Conservation (phyloP, 1,284 basidiomycete species). For the Rhodofomes roseus region DNA sequence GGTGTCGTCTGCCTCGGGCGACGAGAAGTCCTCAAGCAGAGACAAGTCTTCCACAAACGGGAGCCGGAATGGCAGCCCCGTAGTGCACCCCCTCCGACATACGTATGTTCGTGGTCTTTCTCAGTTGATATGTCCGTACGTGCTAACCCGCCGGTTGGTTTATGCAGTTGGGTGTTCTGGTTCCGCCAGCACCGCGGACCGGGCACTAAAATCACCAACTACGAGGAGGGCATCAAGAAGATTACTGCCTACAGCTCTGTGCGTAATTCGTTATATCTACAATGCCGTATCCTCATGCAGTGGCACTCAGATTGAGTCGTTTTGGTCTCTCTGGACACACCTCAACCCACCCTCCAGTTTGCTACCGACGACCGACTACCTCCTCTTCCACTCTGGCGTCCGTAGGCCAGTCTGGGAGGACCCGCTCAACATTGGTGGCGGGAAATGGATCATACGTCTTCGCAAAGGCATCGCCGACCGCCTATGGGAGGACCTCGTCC, state of each 20-base stretch:
- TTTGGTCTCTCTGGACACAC: conserved; percentile 83
- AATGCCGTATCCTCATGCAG: conserved; percentile 16
- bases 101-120: conserved; percentile 72
- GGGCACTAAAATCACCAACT: conserved; percentile 75
- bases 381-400: conserved; percentile 80
- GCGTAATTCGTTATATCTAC: conserved; percentile 22
- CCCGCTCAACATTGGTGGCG: conserved; percentile 79
- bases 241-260: conserved; percentile 76
- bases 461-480: conserved; percentile 80
- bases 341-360: conserved; percentile 70
- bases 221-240: conserved; percentile 86
- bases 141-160: conserved; percentile 7
- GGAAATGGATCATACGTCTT: conserved; percentile 90
- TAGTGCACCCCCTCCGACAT: conserved; percentile 72
- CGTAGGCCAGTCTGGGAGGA: conserved; percentile 89
- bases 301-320: conserved; percentile 64
- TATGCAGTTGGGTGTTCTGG: conserved; percentile 77
- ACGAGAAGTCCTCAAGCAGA: conserved; percentile 42
- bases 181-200: conserved; percentile 80
- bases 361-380: conserved; percentile 78
- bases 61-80: conserved; percentile 31
- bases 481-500: conserved; percentile 78
- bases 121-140: conserved; percentile 18
- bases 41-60: conserved; percentile 39
- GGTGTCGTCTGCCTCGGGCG: conserved; percentile 37